Evolutionary conservation across 805 yeast species (phyloP).

Genomic region (Nadsonia fulvescens): DNA sequence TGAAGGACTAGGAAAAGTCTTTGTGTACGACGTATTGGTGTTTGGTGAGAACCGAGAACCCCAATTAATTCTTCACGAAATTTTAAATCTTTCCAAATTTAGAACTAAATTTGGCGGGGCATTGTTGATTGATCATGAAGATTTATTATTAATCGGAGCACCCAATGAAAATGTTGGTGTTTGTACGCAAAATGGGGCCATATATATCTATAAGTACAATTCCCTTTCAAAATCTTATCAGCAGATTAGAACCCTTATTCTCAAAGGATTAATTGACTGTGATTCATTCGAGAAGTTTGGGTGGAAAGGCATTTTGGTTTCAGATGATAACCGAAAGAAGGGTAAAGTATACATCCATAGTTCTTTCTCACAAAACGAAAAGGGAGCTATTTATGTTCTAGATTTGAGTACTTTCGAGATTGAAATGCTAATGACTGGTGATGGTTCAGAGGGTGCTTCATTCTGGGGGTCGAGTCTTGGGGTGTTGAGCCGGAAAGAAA

Average conservation of each 20-base stretch:
- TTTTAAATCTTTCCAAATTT: slow-evolving; percentile 8
- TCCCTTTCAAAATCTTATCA: slow-evolving; percentile 7
- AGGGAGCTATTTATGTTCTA: slow-evolving; percentile 22
- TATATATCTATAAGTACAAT: slow-evolving; percentile 14
- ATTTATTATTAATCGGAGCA: slow-evolving; percentile 19
- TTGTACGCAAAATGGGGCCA: slow-evolving; percentile 25
- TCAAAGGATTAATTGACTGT: slow-evolving; percentile 7
- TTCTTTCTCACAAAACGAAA: slow-evolving; percentile 26
- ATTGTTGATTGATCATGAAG: slow-evolving; percentile 11
- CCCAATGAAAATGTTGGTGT: slow-evolving; percentile 15
- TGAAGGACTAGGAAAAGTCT: slow-evolving; percentile 22
- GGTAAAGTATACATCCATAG: slow-evolving; percentile 17
- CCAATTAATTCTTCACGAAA: slow-evolving; percentile 7
- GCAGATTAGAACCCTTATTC: slow-evolving; percentile 6
- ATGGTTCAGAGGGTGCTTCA: too few species aligned
- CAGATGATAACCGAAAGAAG: too few species aligned
- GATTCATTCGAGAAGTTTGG: slow-evolving; percentile 19
- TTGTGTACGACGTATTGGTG: slow-evolving; percentile 17
- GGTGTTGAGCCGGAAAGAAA: too few species aligned
- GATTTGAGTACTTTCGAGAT: too few species aligned
- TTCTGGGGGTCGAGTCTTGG: too few species aligned
- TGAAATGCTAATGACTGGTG: too few species aligned
- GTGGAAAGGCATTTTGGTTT: slow-evolving; percentile 15
- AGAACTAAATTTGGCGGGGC: slow-evolving; percentile 15
- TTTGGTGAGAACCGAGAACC: slow-evolving; percentile 8